Evolutionary conservation across 805 yeast species (phyloP).

Genomic region (Candida jianshihensis): DNA sequence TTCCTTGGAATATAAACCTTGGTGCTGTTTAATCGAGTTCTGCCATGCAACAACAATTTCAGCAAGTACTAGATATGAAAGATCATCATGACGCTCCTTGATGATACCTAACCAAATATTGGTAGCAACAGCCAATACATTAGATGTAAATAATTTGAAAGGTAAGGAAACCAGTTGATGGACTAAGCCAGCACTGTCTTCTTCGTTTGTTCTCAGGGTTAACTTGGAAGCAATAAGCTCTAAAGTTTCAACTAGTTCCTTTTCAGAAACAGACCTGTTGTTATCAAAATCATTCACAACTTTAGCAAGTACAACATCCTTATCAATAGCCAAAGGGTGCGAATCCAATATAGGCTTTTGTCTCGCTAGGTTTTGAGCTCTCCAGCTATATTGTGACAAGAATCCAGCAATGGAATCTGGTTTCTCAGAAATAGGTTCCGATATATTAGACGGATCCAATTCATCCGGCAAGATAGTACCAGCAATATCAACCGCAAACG

Average conservation of each 20-base stretch:
- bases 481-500: conserved; percentile 88
- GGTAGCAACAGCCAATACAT: conserved; percentile 55
- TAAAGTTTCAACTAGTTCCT: conserved; percentile 34
- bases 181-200: conserved; percentile 32
- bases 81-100: conserved; percentile 51
- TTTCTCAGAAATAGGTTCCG: conserved; percentile 27
- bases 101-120: conserved; percentile 78
- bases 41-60: conserved; percentile 71
- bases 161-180: conserved; percentile 59
- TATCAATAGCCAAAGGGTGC: conserved; percentile 11
- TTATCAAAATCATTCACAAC: conserved; percentile 12
- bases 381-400: conserved; percentile 72
- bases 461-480: conserved; percentile 63
- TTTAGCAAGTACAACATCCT: conserved; percentile 18
- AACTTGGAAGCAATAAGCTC: conserved; percentile 38
- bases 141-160: conserved; percentile 54
- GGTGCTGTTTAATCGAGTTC: conserved; percentile 45
- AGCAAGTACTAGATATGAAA: conserved; percentile 54
- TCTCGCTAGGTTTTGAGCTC: conserved; percentile 35
- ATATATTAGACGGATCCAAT: conserved; percentile 50
- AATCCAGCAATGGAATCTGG: conserved; percentile 64
- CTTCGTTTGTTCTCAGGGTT: conserved; percentile 26
- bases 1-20: conserved; percentile 58
- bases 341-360: conserved; percentile 20
- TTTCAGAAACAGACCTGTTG: conserved; percentile 19